These are phyloP conservation scores for Aspergillus quadricinctus DNA, from an alignment of 2,329 filamentous ascomycete genomes.

Conservation along the genomic window DNA sequence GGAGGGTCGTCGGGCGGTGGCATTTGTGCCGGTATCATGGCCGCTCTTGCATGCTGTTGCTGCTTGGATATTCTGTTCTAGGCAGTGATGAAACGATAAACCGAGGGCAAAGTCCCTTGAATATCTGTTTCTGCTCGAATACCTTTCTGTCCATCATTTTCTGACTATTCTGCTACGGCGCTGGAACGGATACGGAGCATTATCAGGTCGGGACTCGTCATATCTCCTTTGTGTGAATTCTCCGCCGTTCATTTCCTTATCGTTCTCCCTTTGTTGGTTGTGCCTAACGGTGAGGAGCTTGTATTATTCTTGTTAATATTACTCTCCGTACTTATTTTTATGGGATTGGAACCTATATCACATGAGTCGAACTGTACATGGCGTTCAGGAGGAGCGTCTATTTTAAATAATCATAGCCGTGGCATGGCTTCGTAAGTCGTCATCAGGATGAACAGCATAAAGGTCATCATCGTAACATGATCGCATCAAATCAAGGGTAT, in stretches of 20 bases:
- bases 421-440: neutral
- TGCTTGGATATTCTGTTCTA: constrained; percentile 47
- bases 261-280: neutral
- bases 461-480: neutral
- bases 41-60: constrained; percentile 47
- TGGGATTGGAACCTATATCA: neutral
- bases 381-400: too few relatives aligned
- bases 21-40: constrained; percentile 45
- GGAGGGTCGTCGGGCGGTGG: constrained; percentile 31
- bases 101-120: neutral
- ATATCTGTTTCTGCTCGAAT: neutral
- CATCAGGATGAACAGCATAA: neutral
- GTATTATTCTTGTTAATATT: neutral
- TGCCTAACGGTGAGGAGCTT: neutral
- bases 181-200: neutral
- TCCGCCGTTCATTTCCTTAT: neutral
- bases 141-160: neutral
- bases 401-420: neutral
- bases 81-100: neutral
- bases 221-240: neutral
- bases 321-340: neutral
- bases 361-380: too few relatives aligned
- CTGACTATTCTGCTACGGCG: neutral
- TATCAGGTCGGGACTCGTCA: neutral
- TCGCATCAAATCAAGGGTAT: neutral